Evolutionary conservation across 495 filamentous ascomycete genomes (phyloP).

Genomic region (Beverwykella pulmonaria): DNA sequence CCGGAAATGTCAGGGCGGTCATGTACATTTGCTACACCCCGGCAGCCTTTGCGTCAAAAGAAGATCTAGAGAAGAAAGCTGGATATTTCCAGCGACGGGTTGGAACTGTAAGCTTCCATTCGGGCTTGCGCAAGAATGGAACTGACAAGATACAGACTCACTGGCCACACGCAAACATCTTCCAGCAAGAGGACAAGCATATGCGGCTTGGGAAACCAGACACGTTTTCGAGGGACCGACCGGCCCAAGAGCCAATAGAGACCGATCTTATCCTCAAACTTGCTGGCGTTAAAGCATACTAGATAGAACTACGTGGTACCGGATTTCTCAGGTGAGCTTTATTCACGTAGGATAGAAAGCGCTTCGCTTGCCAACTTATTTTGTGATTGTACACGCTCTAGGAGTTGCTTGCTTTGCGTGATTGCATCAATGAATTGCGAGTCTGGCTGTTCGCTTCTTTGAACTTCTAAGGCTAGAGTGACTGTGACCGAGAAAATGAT

Average conservation of each 20-base stretch:
- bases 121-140: neutral
- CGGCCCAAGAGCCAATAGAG: neutral
- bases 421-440: neutral
- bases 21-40: conserved; percentile 48
- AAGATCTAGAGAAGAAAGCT: neutral
- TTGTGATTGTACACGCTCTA: neutral
- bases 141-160: conserved; percentile 1
- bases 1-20: conserved; percentile 33
- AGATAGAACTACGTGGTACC: neutral
- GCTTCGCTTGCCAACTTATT: neutral
- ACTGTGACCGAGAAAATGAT: neutral
- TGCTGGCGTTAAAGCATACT: neutral
- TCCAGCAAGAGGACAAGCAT: neutral
- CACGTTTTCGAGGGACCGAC: neutral
- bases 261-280: neutral
- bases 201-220: neutral
- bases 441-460: neutral
- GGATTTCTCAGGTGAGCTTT: neutral
- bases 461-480: neutral
- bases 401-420: neutral
- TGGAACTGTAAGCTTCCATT: neutral
- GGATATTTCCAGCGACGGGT: neutral
- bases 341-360: neutral
- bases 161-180: conserved; percentile 9
- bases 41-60: neutral